These are phyloP conservation scores for Suhomyces bolitotheri DNA, from an alignment of 1,139 yeast species.

Conservation along the genomic window DNA sequence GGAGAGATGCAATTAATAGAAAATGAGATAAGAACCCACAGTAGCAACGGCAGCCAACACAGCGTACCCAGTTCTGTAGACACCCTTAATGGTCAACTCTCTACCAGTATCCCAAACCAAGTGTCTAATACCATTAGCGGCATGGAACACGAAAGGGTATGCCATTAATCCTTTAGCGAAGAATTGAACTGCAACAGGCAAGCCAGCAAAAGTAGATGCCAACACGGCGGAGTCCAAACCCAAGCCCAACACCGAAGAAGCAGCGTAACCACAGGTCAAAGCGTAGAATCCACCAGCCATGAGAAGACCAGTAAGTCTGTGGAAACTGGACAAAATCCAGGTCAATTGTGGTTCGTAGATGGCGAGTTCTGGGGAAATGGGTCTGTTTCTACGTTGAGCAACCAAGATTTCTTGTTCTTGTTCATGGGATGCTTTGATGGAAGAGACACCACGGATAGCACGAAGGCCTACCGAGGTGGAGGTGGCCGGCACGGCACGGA, in stretches of 20 bases:
- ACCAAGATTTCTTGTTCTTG: slow-evolving; percentile 70
- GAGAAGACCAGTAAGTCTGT: slow-evolving; percentile 86
- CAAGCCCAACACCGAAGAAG: slow-evolving; percentile 61
- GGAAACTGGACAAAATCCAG: slow-evolving; percentile 74
- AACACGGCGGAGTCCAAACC: slow-evolving; percentile 65
- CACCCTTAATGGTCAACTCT: slow-evolving; percentile 80
- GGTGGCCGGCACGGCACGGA: slow-evolving; percentile 9
- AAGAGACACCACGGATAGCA: slow-evolving; percentile 47
- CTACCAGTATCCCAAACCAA: slow-evolving; percentile 86
- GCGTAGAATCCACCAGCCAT: slow-evolving; percentile 80
- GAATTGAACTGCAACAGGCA: slow-evolving; percentile 64
- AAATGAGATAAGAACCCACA: slow-evolving; percentile 58
- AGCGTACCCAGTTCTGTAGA: slow-evolving; percentile 86
- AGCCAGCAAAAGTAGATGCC: slow-evolving; percentile 52
- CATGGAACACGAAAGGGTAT: slow-evolving; percentile 85
- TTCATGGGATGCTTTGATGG: slow-evolving; percentile 60
- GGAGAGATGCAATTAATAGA: slow-evolving; percentile 27
- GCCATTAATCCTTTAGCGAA: slow-evolving; percentile 70
- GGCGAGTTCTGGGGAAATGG: slow-evolving; percentile 84
- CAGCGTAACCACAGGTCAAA: slow-evolving; percentile 73
- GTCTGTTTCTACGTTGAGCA: slow-evolving; percentile 85
- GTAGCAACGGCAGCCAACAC: slow-evolving; percentile 74
- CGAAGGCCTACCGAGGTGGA: slow-evolving; percentile 23
- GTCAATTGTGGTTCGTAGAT: slow-evolving; percentile 92
- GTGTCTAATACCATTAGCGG: slow-evolving; percentile 87